A percentile compares a stretch with the other conserved stretches of the same genome.
Evolutionary conservation across 2,329 filamentous ascomycete genomes (phyloP).

Genomic region (Ophiostoma triangulosporum): DNA sequence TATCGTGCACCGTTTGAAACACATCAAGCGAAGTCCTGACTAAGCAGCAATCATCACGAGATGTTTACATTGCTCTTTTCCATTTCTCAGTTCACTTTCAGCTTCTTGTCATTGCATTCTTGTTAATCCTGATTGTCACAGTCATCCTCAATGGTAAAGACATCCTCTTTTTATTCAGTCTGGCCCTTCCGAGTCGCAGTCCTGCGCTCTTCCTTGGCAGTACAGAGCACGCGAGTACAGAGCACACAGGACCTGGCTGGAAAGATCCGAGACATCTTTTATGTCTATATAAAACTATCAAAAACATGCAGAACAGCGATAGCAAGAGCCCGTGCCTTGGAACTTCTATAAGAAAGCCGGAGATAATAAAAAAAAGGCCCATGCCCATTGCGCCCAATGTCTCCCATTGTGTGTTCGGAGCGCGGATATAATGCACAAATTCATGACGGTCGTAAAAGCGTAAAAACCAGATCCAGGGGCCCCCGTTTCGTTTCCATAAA

Average conservation of each 20-base stretch:
- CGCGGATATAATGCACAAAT: constrained; percentile 22
- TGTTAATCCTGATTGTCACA: too few species aligned
- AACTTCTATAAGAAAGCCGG: constrained; percentile 15
- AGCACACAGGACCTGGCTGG: background rate
- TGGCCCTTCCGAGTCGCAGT: background rate
- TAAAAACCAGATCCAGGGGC: constrained; percentile 21
- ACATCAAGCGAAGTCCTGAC: too few species aligned
- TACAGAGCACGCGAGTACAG: background rate
- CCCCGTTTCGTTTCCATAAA: constrained; percentile 9
- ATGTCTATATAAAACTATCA: constrained; percentile 41
- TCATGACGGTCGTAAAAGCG: constrained; percentile 27
- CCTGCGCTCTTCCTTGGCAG: background rate
- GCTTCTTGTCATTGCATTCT: background rate
- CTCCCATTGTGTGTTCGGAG: constrained; percentile 13
- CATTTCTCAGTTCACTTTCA: too few species aligned
- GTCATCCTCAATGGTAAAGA: too few species aligned
- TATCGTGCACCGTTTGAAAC: background rate
- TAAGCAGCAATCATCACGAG: too few species aligned
- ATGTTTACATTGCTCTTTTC: too few species aligned
- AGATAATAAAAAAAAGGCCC: constrained; percentile 22
- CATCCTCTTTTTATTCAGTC: too few species aligned
- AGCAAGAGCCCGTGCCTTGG: constrained; percentile 19
- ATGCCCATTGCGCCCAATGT: too few species aligned
- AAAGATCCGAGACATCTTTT: constrained; percentile 51
- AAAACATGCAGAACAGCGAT: constrained; percentile 21